Evolutionary conservation across 352 stramenopile genomes (phyloP).

Genomic region (Globisporangium uncinulatum): DNA sequence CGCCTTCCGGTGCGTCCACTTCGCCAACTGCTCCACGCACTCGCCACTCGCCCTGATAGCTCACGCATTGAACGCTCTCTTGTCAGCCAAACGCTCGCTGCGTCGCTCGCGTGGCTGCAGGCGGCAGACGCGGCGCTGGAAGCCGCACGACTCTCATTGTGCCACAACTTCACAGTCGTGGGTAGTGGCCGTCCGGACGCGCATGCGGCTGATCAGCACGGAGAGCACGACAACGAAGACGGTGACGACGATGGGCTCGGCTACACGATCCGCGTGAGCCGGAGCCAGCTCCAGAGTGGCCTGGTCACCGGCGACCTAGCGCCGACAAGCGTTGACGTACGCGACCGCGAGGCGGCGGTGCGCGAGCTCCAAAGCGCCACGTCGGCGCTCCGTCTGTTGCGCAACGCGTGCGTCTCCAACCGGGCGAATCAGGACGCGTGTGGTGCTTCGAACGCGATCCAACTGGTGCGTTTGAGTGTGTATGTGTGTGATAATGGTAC

Average conservation of each 20-base stretch:
- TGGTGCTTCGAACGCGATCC: constrained; percentile 17
- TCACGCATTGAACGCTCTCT: not conserved
- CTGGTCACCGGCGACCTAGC: constrained; percentile 23
- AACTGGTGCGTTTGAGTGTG: constrained; percentile 16
- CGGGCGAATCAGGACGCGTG: constrained; percentile 47
- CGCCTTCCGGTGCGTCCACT: constrained; percentile 35
- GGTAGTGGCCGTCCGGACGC: not conserved
- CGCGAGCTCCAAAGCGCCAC: constrained; percentile 20
- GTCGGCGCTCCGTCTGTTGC: constrained; percentile 60
- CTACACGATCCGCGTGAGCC: constrained; percentile 58
- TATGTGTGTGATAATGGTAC: too few relatives aligned
- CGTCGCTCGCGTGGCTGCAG: constrained; percentile 18
- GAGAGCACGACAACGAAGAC: constrained; percentile 9
- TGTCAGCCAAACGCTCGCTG: constrained; percentile 13
- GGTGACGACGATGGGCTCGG: constrained; percentile 61
- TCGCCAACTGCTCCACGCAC: too few relatives aligned
- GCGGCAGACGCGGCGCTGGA: constrained; percentile 13
- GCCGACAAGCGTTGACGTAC: constrained; percentile 23
- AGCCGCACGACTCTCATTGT: constrained; percentile 9
- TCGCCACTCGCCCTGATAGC: too few relatives aligned
- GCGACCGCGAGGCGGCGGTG: constrained; percentile 6
- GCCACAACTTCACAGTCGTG: constrained; percentile 10
- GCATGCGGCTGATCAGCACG: not conserved
- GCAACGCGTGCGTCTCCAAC: constrained; percentile 56
- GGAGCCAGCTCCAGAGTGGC: constrained; percentile 15